phyloP scores from a whole-genome alignment of 2,329 filamentous ascomycete genomes.

The Bipolaris gigantea region DNA sequence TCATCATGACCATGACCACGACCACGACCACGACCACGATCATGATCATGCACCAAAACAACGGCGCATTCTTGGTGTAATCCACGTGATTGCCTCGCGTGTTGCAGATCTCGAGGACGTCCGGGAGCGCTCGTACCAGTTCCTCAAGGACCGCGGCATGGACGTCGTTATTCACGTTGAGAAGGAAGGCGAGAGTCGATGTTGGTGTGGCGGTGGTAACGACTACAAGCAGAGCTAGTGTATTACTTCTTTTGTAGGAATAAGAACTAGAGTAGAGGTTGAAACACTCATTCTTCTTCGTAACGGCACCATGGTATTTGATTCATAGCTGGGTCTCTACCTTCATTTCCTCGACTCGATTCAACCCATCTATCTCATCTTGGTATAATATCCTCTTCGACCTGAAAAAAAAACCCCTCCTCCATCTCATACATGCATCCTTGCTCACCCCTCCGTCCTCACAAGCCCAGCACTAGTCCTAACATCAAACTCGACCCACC shows the following conservation, averaged over 20 bases:
- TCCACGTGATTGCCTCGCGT: conserved; percentile 78
- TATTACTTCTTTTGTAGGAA: background rate
- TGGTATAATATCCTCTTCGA: background rate
- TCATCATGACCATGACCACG: conserved; percentile 26
- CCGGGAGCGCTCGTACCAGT: conserved; percentile 71
- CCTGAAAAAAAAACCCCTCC: background rate
- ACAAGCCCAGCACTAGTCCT: conserved; percentile 31
- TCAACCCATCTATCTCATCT: too few relatives aligned
- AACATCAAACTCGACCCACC: conserved; percentile 82
- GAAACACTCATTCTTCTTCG: background rate
- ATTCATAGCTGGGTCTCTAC: background rate
- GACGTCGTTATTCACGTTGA: conserved; percentile 88
- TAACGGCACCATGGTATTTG: background rate
- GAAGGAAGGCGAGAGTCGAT: conserved; percentile 71
- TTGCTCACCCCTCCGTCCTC: conserved; percentile 24
- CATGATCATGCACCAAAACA: conserved; percentile 37
- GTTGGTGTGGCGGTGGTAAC: conserved; percentile 61
- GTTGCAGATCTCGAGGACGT: conserved; percentile 80
- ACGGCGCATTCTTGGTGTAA: conserved; percentile 72
- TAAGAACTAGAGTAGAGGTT: background rate
- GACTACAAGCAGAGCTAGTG: conserved; percentile 8
- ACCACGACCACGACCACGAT: conserved; percentile 40
- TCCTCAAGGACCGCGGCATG: conserved; percentile 71
- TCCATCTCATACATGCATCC: background rate
- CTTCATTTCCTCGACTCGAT: too few relatives aligned